Evolutionary conservation across 179 eudicot species (phyloP).

Genomic region (Silene noctiflora): DNA sequence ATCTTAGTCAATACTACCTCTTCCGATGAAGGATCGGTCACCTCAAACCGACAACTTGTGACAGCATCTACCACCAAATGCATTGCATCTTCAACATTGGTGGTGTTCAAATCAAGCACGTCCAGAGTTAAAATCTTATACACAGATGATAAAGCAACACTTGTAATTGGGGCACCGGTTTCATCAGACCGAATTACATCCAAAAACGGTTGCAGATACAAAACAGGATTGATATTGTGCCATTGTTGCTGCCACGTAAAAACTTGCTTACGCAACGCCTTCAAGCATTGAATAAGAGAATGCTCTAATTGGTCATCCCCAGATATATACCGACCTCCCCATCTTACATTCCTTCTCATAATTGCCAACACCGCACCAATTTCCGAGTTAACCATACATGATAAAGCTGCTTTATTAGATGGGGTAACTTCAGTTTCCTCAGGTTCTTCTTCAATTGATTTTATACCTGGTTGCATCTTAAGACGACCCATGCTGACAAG

Average conservation of each 20-base stretch:
- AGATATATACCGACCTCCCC: constrained; percentile 66
- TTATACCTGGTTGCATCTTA: constrained; percentile 49
- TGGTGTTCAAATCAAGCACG: constrained; percentile 46
- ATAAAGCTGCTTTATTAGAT: constrained; percentile 46
- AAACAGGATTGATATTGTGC: constrained; percentile 52
- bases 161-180: constrained; percentile 75
- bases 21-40: constrained; percentile 80
- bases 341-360: constrained; percentile 78
- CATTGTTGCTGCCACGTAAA: constrained; percentile 60
- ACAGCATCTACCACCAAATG: constrained; percentile 69
- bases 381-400: constrained; percentile 70
- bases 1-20: constrained; percentile 73
- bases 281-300: constrained; percentile 59
- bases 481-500: constrained; percentile 49
- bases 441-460: constrained; percentile 50
- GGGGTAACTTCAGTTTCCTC: constrained; percentile 41
- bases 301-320: constrained; percentile 72
- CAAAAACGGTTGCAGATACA: constrained; percentile 66
- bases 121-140: constrained; percentile 66
- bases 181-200: constrained; percentile 80
- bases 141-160: constrained; percentile 72
- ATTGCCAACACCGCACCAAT: constrained; percentile 73
- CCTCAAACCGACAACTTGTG: constrained; percentile 79
- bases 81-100: constrained; percentile 60
- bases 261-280: constrained; percentile 62